phyloP scores from a whole-genome alignment of 169 alveolate species.

The Eimeria necatrix region DNA sequence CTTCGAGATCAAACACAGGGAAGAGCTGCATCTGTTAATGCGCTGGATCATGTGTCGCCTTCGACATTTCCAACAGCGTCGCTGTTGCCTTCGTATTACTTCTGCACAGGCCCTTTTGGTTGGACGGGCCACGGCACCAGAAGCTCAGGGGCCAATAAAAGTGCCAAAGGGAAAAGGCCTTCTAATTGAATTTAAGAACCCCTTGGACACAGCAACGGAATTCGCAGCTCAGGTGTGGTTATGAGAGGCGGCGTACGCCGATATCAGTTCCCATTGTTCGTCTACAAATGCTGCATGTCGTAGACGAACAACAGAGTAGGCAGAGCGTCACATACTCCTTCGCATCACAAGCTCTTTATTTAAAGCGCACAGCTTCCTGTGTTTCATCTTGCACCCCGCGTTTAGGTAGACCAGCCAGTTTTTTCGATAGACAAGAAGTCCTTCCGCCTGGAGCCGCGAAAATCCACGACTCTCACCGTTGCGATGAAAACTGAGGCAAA shows the following conservation, averaged over 20 bases:
- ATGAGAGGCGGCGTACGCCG: background rate
- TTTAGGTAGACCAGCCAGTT: conserved; percentile 76
- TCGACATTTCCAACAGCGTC: background rate
- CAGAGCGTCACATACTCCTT: too few relatives aligned
- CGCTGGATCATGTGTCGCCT: background rate
- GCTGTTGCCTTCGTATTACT: background rate
- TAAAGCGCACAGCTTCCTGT: background rate
- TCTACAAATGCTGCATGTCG: too few relatives aligned
- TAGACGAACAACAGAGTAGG: too few relatives aligned
- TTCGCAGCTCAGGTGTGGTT: conserved; percentile 68
- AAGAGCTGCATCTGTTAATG: background rate
- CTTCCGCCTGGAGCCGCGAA: conserved; percentile 60
- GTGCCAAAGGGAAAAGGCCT: conserved; percentile 79
- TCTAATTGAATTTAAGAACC: conserved; percentile 63
- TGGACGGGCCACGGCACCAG: conserved; percentile 85
- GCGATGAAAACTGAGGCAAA: conserved; percentile 50
- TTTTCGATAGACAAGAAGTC: conserved; percentile 68
- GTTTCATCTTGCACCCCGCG: background rate
- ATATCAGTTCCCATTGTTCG: too few relatives aligned
- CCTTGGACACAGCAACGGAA: conserved; percentile 70
- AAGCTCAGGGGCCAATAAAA: conserved; percentile 85
- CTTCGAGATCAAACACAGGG: background rate
- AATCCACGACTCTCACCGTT: conserved; percentile 67
- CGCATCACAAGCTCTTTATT: background rate
- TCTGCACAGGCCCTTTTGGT: conserved; percentile 81